Conservation (phyloP, 345 rosid genomes). For the Toxicodendron radicans region DNA sequence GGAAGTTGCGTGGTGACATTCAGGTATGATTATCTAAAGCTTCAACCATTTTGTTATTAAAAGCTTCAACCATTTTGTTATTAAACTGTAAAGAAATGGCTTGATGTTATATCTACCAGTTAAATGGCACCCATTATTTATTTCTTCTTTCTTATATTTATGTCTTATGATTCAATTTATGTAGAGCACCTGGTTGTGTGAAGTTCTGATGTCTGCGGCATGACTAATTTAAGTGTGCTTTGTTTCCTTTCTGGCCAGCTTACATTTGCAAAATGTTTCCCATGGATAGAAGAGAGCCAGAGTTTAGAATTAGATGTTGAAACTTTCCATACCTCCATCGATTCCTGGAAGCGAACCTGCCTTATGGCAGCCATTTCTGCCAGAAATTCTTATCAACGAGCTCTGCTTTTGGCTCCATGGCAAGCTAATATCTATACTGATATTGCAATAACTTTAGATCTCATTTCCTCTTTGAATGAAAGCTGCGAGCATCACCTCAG, state of each 20-base stretch:
- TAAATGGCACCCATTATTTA: background rate
- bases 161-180: background rate
- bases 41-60: background rate
- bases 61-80: too few relatives aligned
- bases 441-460: conserved; percentile 71
- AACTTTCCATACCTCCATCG: conserved; percentile 50
- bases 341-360: conserved; percentile 72
- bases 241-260: conserved; percentile 52
- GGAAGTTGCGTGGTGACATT: conserved; percentile 95
- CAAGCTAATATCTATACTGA: conserved; percentile 80
- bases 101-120: background rate
- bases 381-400: conserved; percentile 70
- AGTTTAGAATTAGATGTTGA: conserved; percentile 34
- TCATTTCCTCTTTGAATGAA: conserved; percentile 49
- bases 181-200: background rate
- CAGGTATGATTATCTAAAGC: conserved; percentile 41
- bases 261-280: conserved; percentile 70
- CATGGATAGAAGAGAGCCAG: conserved; percentile 58
- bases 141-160: background rate
- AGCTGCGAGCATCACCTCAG: conserved; percentile 28
- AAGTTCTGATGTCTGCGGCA: background rate
- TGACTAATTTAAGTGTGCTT: conserved; percentile 10
- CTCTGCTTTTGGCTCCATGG: conserved; percentile 89
- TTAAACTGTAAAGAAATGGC: conserved; percentile 7
- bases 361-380: conserved; percentile 61